These are phyloP conservation scores for Aurifilum marmelostoma DNA, from an alignment of 2,329 filamentous ascomycete genomes.

Conservation along the genomic window DNA sequence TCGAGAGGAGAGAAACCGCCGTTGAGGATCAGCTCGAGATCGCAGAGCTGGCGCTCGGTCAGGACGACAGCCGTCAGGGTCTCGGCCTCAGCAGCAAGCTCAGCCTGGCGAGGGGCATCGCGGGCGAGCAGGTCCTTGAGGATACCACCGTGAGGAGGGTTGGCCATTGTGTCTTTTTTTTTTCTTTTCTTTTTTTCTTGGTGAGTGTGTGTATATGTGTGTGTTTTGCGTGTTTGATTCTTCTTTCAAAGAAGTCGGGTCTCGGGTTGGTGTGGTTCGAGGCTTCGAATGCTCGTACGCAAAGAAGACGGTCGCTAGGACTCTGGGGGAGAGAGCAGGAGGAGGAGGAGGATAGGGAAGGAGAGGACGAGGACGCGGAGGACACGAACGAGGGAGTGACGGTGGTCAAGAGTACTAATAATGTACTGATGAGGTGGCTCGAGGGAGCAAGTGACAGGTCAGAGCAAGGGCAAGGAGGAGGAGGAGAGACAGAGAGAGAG, in stretches of 20 bases:
- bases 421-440: conserved; percentile 3
- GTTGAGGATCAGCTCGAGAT: conserved; percentile 95
- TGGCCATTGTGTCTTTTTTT: conserved; percentile 57
- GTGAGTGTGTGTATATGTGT: no score
- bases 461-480: neutral
- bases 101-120: conserved; percentile 79
- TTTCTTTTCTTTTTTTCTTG: no score
- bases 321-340: conserved; percentile 5
- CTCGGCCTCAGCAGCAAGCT: conserved; percentile 85
- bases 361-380: conserved; percentile 6
- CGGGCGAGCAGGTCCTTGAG: conserved; percentile 97
- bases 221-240: no score
- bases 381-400: conserved; percentile 7
- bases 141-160: conserved; percentile 83
- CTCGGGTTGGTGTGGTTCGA: neutral
- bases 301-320: conserved; percentile 9
- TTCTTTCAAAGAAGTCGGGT: neutral
- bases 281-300: conserved; percentile 18
- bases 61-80: conserved; percentile 81
- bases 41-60: conserved; percentile 93
- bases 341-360: conserved; percentile 11
- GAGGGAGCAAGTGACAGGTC: neutral
- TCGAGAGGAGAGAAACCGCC: conserved; percentile 97
- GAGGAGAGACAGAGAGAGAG: neutral
- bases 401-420: neutral